These are phyloP conservation scores for Fraxinus floribunda DNA, from an alignment of 305 asterid species.

Conservation along the genomic window DNA sequence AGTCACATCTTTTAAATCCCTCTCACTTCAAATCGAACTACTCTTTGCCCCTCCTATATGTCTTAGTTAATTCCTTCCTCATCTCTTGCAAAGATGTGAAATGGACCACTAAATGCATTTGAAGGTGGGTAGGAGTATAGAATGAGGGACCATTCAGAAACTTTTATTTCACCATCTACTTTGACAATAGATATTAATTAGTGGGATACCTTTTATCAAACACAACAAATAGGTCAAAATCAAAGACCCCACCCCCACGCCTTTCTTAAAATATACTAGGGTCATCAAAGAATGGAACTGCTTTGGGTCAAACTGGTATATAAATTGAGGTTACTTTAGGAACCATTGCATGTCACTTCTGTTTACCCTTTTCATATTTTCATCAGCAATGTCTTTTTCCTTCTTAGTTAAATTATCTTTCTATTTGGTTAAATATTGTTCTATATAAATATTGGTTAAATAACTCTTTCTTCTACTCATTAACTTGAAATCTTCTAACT, in stretches of 20 bases:
- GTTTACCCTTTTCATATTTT: not conserved
- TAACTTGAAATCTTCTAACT: not conserved
- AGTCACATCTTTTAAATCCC: not conserved
- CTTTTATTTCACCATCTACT: slow-evolving; percentile 4
- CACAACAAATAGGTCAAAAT: slow-evolving; percentile 6
- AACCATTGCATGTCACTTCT: not conserved
- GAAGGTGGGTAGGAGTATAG: not conserved
- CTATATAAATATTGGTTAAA: not conserved
- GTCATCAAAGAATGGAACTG: not conserved
- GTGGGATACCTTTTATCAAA: not conserved
- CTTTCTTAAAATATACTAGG: not conserved
- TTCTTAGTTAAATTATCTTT: not conserved
- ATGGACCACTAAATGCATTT: not conserved
- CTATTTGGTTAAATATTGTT: too few species aligned
- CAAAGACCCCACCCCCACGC: not conserved
- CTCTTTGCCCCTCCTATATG: not conserved
- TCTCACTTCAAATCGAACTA: not conserved
- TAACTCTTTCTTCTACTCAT: not conserved
- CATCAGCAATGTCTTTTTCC: not conserved
- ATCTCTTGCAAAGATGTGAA: not conserved
- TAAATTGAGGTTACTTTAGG: not conserved
- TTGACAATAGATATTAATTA: not conserved
- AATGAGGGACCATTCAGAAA: not conserved
- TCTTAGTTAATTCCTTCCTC: not conserved
- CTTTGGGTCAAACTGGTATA: not conserved